These are phyloP conservation scores for Alternaria dauci DNA, from an alignment of 2,329 filamentous ascomycete genomes.

Conservation along the genomic window DNA sequence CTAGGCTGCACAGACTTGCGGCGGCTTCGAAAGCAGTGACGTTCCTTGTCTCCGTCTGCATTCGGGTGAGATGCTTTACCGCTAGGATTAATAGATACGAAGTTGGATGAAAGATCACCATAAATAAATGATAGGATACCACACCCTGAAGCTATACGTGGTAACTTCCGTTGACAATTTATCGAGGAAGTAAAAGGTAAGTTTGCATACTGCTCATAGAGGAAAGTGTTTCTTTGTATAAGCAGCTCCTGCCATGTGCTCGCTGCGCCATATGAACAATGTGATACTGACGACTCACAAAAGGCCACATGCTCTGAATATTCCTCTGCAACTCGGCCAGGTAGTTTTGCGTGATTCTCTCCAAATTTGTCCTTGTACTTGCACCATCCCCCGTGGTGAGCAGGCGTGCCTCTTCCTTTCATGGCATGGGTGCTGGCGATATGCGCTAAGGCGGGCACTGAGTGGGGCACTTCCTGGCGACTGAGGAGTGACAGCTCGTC, in stretches of 20 bases:
- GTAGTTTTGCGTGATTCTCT: too few species aligned
- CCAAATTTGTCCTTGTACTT: neutral
- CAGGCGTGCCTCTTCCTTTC: too few species aligned
- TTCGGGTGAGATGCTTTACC: neutral
- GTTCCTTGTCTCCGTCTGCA: neutral
- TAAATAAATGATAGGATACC: neutral
- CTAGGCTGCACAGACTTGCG: neutral
- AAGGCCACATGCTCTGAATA: too few species aligned
- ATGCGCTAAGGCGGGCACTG: neutral
- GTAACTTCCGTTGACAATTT: too few species aligned
- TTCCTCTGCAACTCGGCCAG: too few species aligned
- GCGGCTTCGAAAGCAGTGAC: neutral
- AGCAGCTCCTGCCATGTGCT: too few species aligned
- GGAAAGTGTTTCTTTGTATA: too few species aligned
- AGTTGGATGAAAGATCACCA: neutral
- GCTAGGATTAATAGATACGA: neutral
- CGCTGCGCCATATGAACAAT: too few species aligned
- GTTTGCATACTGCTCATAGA: too few species aligned
- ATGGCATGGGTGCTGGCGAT: neutral
- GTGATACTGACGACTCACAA: too few species aligned
- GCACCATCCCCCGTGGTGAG: neutral
- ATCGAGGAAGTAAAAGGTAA: too few species aligned
- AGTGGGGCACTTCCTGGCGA: neutral
- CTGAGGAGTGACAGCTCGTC: neutral
- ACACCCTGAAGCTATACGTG: too few species aligned